Evolutionary conservation across 2,329 filamentous ascomycete genomes (phyloP), one percentile per base, ranked within the genome.

Genomic region (Venturia aucupariae): DNA sequence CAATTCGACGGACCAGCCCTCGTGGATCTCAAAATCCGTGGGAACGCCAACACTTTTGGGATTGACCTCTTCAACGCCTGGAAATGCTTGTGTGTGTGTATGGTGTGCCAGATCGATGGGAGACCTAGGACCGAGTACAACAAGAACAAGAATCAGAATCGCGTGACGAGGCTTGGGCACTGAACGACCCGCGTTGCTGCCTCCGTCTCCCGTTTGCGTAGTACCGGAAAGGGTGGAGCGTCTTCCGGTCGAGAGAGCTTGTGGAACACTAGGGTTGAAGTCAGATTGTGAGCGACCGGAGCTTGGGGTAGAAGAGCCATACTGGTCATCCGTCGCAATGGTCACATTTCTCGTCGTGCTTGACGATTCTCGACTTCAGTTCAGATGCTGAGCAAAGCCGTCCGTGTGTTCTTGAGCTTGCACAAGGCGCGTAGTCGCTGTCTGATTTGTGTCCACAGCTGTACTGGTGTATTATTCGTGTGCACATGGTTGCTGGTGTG

Each of bases 321-420:
- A 75, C 74, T 72, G 72, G 72, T 74, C 74, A 79, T 68, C 75
- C 75, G 67, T 78, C 77, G 69, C 79, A 81, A 54, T 70, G 70
- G 67, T 77, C 75, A 67, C 79, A 81, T 68, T 78, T 79, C 67
- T 78, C 76, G 62, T 78, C 77, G 70, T 81, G 78, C 69, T 77
- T 77, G 71, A 81, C 73, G 22, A 70, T 74, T 68, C 77, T 78
- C 65, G 74, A 74, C 66, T 76, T 79, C 68, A 73, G 69, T 63
- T 73, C 75, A 63, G 70, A 30, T 70, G 72, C 77, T 79, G 51
- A 71, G 70, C n/a, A 72, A 70, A 66, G 72, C 39, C 6, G 5
- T 30, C 65, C 65, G 8, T 15, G 30, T 30, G 65, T 73, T 71
- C 75, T 76, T 61, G 78, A 80, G 15, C 73, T 74, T n/a, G 78